Evolutionary conservation across 768 basidiomycete species (phyloP).

Genomic region (Amylocystis lapponica): DNA sequence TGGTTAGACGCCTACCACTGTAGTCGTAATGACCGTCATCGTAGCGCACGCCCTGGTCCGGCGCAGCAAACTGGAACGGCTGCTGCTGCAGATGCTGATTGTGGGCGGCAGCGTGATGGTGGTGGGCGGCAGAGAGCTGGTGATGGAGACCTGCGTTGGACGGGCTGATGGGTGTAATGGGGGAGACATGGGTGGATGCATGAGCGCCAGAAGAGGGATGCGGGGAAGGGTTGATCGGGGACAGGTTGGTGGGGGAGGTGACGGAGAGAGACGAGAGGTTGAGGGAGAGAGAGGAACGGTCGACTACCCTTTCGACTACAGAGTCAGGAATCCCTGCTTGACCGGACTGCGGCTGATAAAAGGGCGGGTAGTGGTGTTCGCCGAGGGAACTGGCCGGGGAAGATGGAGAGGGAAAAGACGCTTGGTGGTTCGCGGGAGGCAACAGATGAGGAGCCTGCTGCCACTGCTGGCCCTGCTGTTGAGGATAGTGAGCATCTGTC

Average conservation of each 20-base stretch:
- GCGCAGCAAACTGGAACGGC: conserved; percentile 49
- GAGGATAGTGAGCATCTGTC: conserved; percentile 27
- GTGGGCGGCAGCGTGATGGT: conserved; percentile 37
- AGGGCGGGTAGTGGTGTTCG: conserved; percentile 26
- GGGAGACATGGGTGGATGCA: conserved; percentile 27
- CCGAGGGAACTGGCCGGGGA: conserved; percentile 26
- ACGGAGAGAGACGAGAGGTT: conserved; percentile 66
- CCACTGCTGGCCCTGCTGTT: conserved; percentile 27
- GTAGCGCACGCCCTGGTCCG: conserved; percentile 27
- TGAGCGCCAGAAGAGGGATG: conserved; percentile 28
- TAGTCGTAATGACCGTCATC: conserved; percentile 26
- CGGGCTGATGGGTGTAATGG: conserved; percentile 57
- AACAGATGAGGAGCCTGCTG: conserved; percentile 24
- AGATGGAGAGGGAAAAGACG: conserved; percentile 29
- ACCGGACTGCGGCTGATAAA: conserved; percentile 16
- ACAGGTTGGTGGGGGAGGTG: conserved; percentile 58
- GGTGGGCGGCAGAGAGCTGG: conserved; percentile 35
- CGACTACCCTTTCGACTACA: conserved; percentile 18
- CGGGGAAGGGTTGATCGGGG: conserved; percentile 50
- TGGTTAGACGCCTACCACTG: conserved; percentile 32
- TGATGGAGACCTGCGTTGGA: conserved; percentile 39
- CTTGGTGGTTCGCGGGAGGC: conserved; percentile 23
- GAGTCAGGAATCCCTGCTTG: conserved; percentile 15
- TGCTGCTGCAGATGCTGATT: conserved; percentile 20
- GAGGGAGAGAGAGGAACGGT: conserved; percentile 34